phyloP scores from a whole-genome alignment of 192 early-diverging fungal genomes.

The Entomortierella chlamydospora region DNA sequence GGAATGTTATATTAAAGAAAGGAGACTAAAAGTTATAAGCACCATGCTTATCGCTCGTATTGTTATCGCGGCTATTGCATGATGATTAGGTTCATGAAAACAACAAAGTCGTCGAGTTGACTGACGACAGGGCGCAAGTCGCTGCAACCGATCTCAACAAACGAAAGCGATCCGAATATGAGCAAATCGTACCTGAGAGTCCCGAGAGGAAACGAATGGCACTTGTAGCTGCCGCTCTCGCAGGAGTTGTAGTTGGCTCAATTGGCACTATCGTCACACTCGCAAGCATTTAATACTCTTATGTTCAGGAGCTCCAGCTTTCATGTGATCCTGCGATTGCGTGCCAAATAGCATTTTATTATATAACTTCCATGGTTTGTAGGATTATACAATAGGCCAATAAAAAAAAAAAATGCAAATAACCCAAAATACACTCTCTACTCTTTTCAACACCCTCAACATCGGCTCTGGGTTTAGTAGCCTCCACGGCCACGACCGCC shows the following conservation, averaged over 20 bases:
- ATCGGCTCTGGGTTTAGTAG: conserved; percentile 19
- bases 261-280: conserved; percentile 36
- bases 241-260: conserved; percentile 39
- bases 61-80: too few species aligned
- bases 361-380: too few species aligned
- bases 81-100: too few species aligned
- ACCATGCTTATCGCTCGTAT: too few species aligned
- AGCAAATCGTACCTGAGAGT: not conserved
- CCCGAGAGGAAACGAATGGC: conserved; percentile 1
- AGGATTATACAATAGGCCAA: conserved; percentile 12
- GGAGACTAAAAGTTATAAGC: not conserved
- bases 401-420: conserved; percentile 17
- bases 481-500: conserved; percentile 65
- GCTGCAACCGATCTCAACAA: not conserved
- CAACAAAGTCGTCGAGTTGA: too few species aligned
- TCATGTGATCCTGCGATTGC: not conserved
- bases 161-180: not conserved
- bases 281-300: conserved; percentile 21
- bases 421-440: not conserved
- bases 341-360: conserved; percentile 12
- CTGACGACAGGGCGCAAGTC: too few species aligned
- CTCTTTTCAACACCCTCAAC: not conserved
- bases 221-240: conserved; percentile 25
- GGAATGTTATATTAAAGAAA: too few species aligned
- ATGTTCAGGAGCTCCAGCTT: not conserved